Base-by-base conservation (phyloP, 192 early-diverging fungal genomes). In the Coemansia sp. region DNA sequence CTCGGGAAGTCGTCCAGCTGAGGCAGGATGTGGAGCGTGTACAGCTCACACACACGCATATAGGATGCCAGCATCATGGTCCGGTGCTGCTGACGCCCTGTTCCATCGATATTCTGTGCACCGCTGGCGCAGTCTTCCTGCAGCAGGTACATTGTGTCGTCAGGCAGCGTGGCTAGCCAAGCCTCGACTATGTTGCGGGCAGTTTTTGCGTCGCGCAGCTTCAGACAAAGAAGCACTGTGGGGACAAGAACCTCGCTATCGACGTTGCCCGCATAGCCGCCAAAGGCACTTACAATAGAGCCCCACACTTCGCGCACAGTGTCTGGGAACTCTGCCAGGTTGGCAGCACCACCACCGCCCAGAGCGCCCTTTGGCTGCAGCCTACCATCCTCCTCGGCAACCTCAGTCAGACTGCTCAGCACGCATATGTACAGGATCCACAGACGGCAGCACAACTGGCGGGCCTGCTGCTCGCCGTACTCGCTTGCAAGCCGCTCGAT, bases 401-500 rank as follows among this genome's bases (percentile, higher is more conserved):
- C 34, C 27, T 78, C 75, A 0, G 75, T 52, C 33, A 79, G 41
- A 48, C 71, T 79, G 72, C 77, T 79, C 37, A 79, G 59, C 34
- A 74, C 72, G 60, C 77, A 79, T 22, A 79, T 79, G 36, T 79
- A 70, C 37, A 79, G 72, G 14, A 74, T 79, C 77, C 77, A 79
- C 55, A 74, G 60, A 6, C 77, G 77, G 19, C 70, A 73, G 59
- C 77, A 74, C 57, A 79, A 61, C 64, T 79, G 77, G 14, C 68
- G 70, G 17, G 77, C 70, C 42, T 79, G 71, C 34, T 74, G 63
- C 64, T 70, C 61, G 27, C 70, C 67, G 37, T 68, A 67, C 25
- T 78, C 75, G 62, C 55, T 6, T 23, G 65, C 50, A 8, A 79
- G 77, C 15, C 31, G 47, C 42, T 59, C 67, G 10, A 79, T 62